phyloP scores from a whole-genome alignment of 2,329 filamentous ascomycete genomes.

The Aspergillus sp. region DNA sequence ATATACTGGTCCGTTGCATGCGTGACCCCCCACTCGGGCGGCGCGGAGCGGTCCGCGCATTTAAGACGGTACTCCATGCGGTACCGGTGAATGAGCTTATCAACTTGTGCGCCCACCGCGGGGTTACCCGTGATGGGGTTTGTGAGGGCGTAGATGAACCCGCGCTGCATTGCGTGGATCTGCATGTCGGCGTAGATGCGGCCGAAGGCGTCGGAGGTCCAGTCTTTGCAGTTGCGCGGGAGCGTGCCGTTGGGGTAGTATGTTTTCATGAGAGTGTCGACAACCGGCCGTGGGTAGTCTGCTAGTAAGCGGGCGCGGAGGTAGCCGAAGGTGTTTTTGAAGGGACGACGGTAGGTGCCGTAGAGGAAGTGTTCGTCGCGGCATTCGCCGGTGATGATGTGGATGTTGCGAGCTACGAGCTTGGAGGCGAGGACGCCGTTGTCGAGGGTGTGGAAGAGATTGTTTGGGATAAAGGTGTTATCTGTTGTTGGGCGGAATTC shows the following conservation, averaged over 20 bases:
- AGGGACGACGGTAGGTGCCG: slow-evolving; percentile 50
- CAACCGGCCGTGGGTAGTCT: slow-evolving; percentile 51
- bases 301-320: slow-evolving; percentile 50
- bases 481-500: slow-evolving; percentile 58
- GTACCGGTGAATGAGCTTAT: slow-evolving; percentile 51
- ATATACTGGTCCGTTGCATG: slow-evolving; percentile 55
- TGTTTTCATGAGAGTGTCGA: slow-evolving; percentile 44
- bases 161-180: slow-evolving; percentile 54
- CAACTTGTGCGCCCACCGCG: slow-evolving; percentile 37
- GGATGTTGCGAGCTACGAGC: slow-evolving; percentile 47
- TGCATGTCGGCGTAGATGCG: slow-evolving; percentile 58
- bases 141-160: slow-evolving; percentile 48
- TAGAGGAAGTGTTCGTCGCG: slow-evolving; percentile 55
- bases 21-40: slow-evolving; percentile 53
- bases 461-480: slow-evolving; percentile 45
- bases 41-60: slow-evolving; percentile 45
- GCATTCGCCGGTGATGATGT: slow-evolving; percentile 56
- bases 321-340: slow-evolving; percentile 38
- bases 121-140: slow-evolving; percentile 7
- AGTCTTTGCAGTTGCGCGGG: slow-evolving; percentile 43
- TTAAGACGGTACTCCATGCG: slow-evolving; percentile 55
- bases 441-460: slow-evolving; percentile 49
- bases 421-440: slow-evolving; percentile 48
- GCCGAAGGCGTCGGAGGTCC: slow-evolving; percentile 53
- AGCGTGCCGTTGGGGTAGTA: slow-evolving; percentile 46